A percentile compares a stretch with the other conserved stretches of the same genome.
These are phyloP conservation scores for Talaromyces albobiverticillius DNA, from an alignment of 2,329 filamentous ascomycete species.

Conservation along the genomic window DNA sequence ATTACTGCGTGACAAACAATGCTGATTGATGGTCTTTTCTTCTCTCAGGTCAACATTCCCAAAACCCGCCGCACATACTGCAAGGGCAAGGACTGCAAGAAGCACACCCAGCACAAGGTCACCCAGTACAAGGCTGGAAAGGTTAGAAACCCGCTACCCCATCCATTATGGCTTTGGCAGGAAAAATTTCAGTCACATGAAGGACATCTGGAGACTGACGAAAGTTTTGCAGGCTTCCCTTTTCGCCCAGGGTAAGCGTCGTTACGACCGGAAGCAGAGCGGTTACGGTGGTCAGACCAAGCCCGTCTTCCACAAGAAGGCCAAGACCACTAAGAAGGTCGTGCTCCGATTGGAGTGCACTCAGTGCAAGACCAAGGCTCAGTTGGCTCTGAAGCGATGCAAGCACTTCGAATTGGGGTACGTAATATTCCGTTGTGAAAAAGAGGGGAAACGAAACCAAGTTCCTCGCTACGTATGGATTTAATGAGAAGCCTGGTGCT, in stretches of 20 bases:
- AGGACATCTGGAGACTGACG: neutral
- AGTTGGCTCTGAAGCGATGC: slow-evolving; percentile 98
- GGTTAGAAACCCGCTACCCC: slow-evolving; percentile 47
- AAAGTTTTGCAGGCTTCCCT: slow-evolving; percentile 66
- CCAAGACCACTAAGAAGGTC: slow-evolving; percentile 99
- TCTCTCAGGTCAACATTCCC: slow-evolving; percentile 84
- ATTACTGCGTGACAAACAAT: neutral
- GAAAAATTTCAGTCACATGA: neutral
- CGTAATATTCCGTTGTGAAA: slow-evolving; percentile 46
- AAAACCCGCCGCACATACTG: slow-evolving; percentile 97
- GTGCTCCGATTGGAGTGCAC: slow-evolving; percentile 98
- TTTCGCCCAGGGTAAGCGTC: slow-evolving; percentile 98
- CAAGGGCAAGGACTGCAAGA: slow-evolving; percentile 93
- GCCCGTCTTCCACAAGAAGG: slow-evolving; percentile 99
- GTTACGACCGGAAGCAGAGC: slow-evolving; percentile 98
- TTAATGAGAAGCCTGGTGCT: no score
- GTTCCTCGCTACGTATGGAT: no score
- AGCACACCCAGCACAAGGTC: slow-evolving; percentile 89
- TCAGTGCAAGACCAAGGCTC: slow-evolving; percentile 95
- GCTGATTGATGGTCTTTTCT: slow-evolving; percentile 15
- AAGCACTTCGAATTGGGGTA: slow-evolving; percentile 99
- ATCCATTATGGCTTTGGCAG: slow-evolving; percentile 19
- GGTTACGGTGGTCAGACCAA: slow-evolving; percentile 99
- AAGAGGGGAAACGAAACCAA: no score
- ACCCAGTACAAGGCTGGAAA: slow-evolving; percentile 98